Evolutionary conservation across 805 yeast species (phyloP).

Genomic region (Pichia pseudocactophila): DNA sequence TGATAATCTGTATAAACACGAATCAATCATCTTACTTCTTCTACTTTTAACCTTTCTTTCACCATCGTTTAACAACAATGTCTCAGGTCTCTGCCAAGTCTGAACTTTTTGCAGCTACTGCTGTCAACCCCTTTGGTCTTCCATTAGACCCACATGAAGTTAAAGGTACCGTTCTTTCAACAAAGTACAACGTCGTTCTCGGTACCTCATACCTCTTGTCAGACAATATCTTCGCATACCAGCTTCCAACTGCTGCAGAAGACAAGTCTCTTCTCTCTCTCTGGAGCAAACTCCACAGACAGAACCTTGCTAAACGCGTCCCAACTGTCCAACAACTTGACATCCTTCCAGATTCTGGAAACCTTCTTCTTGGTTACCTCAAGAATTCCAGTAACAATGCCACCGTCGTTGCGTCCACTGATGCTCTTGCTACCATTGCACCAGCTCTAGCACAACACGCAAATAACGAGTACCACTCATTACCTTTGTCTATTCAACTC

Average conservation of each 20-base stretch:
- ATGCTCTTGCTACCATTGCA: conserved; percentile 61
- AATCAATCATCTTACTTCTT: background rate
- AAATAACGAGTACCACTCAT: conserved; percentile 23
- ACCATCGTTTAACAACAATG: conserved; percentile 11
- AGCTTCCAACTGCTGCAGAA: conserved; percentile 13
- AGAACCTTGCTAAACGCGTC: conserved; percentile 45
- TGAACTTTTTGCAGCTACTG: conserved; percentile 30
- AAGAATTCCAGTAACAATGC: conserved; percentile 17
- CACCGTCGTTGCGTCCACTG: conserved; percentile 56
- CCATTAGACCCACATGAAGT: conserved; percentile 48
- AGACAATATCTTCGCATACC: conserved; percentile 54
- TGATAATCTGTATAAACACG: no score
- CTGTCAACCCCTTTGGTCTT: conserved; percentile 49
- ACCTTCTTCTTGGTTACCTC: conserved; percentile 66
- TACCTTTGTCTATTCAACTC: conserved; percentile 63
- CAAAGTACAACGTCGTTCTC: conserved; percentile 45
- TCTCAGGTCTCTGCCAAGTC: conserved; percentile 10
- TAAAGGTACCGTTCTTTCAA: conserved; percentile 40
- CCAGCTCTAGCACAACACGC: conserved; percentile 39
- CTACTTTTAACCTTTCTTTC: background rate
- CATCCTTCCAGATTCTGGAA: conserved; percentile 78
- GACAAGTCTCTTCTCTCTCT: conserved; percentile 48
- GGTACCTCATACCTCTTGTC: conserved; percentile 46
- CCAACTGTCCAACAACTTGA: conserved; percentile 58
- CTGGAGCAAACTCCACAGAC: conserved; percentile 49